These are phyloP conservation scores for Rhodotorula babjevae DNA, from an alignment of 768 basidiomycete genomes.

Conservation along the genomic window DNA sequence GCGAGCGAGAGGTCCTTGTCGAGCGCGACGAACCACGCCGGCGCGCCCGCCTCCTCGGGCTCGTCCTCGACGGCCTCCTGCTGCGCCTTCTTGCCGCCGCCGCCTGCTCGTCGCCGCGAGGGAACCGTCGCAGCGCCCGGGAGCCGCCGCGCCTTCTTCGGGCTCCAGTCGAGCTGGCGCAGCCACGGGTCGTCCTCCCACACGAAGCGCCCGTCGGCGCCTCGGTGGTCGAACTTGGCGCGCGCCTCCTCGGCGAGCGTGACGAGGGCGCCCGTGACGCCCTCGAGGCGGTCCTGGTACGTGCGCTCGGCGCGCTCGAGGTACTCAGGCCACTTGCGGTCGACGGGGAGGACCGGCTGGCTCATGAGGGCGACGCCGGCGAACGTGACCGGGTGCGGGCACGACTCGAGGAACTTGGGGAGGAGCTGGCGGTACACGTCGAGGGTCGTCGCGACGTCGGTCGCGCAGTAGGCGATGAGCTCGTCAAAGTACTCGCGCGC, in stretches of 20 bases:
- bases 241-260: conserved; percentile 63
- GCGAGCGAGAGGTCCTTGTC: conserved; percentile 12
- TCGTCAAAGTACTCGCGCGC: conserved; percentile 55
- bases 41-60: background rate
- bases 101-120: background rate
- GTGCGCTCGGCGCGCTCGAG: conserved; percentile 68
- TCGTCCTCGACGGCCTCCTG: background rate
- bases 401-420: conserved; percentile 72
- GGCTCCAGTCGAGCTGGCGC: conserved; percentile 89
- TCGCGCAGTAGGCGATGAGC: conserved; percentile 70
- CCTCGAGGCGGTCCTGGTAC: conserved; percentile 66
- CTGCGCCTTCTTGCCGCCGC: conserved; percentile 32
- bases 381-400: conserved; percentile 89
- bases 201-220: conserved; percentile 44
- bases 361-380: conserved; percentile 88
- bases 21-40: conserved; percentile 11
- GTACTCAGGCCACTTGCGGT: conserved; percentile 83
- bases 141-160: conserved; percentile 54
- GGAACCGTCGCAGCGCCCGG: conserved; percentile 12
- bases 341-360: conserved; percentile 81
- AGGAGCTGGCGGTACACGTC: conserved; percentile 69
- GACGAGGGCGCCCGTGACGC: conserved; percentile 59
- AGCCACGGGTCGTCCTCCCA: conserved; percentile 64
- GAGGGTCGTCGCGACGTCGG: conserved; percentile 79
- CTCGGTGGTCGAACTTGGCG: conserved; percentile 49